Evolutionary conservation across 768 basidiomycete species (phyloP), one percentile per base, ranked within the genome.

Genomic region (Tephrocybe sp.): DNA sequence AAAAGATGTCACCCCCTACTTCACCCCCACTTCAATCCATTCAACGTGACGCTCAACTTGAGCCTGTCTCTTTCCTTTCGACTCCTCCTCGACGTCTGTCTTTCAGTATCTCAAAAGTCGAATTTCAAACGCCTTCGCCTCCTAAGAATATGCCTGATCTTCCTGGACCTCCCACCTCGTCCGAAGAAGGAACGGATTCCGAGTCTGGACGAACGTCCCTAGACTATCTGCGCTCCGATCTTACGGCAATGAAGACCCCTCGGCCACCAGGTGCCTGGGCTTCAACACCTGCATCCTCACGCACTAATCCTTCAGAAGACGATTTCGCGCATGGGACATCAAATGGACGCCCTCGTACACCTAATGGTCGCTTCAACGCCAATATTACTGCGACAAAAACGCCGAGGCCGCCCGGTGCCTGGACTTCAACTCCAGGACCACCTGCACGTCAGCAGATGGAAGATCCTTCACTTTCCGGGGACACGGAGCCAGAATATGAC

Each of bases 121-220:
- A 81, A 46, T 83, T 83, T 58, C 68, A 75, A 58, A 86, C 83
- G 0, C 86, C 84, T 8, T 81, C 86, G 1, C 84, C 87, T 25
- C 81, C 84, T 1, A 71, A 70, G 36, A 77, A 73, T 39, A 72
- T 86, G 51, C 84, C 86, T 9, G 85, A 85, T 6, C 79, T 89
- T 42, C 86, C 86, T 11, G 83, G 68, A 15, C 84, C 83, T 3
- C 84, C 86, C 2, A 77, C 76, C n/a, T 79, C 79, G 9, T 76
- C 77, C 12, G 80, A 79, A 28, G 78, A 82, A 37, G 74, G 63
- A 21, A 26, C 37, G 26, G 65, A 57, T 28, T 65, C 64, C 48
- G 45, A 67, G 52, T 54, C 68, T 55, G 34, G n/a, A 32, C 46
- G 42, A 25, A 33, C 53, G 26, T 40, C 50, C 53, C 30, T 44